Base-by-base conservation (phyloP, 208 protist species). In the Crithidia fasciculata region DNA sequence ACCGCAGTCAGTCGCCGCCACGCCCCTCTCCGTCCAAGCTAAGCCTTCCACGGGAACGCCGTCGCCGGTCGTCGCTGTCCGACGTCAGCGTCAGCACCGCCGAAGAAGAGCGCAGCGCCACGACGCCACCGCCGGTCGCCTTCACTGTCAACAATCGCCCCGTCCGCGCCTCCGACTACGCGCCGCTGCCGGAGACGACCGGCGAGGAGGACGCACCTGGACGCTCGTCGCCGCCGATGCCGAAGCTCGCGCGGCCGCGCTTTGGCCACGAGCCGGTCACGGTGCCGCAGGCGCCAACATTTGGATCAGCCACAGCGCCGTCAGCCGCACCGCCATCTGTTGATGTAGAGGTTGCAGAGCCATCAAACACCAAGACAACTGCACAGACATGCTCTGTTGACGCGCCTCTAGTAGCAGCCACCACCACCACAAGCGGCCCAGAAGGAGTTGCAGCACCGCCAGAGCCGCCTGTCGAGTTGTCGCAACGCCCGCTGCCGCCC, bases 51-150 rank as follows among this genome's bases (percentile, higher is more conserved):
- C 43, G 49, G 0, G 47, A 68, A 28, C 37, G 37, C 36, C 37
- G 62, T 4, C 62, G 50, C 49, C 2, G 37, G 19, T 16, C 12
- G 6, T 68, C 50, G 50, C 62, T 68, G 36, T 68, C 62, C 5
- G 62, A 68, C 8, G 62, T 68, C 4, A 68, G 62, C 62, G 62
- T 68, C 19, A 57, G 62, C 50, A 68, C 62, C 50, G 49, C 62
- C 3, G 62, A 68, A 15, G 49, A 68, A 7, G 50, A 68, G 12
- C 3, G 12, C n/a, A 13, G 28, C 28, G 28, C 0, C 28, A 18
- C 40, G 12, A 44, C 50, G 4, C 15, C 49, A 5, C 37, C 8
- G 2, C 13, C n/a, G 6, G 43, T 45, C 2, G 4, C 68, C 4
- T 5, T 40, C 45, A 18, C 28, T 6, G 37, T 7, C 19, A 36